A percentile compares a stretch with the other conserved stretches of the same genome.
Evolutionary conservation across 768 basidiomycete species (phyloP).

Genomic region (Lactarius akahatsu): DNA sequence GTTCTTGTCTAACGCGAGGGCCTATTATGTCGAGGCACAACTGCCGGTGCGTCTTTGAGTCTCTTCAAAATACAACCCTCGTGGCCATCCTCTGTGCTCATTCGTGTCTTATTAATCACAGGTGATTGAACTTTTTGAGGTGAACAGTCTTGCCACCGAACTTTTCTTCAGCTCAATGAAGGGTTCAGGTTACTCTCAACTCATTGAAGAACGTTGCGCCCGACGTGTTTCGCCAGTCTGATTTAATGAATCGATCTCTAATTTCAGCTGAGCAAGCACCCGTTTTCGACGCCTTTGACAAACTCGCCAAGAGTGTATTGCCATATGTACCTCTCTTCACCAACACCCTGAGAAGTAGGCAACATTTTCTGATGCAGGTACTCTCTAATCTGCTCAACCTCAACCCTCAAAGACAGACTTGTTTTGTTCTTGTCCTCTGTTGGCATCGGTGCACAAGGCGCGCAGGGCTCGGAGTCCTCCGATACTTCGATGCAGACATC

Average conservation of each 20-base stretch:
- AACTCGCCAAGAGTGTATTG: conserved; percentile 14
- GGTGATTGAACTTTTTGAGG: conserved; percentile 24
- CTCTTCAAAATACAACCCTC: not conserved
- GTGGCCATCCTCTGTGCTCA: not conserved
- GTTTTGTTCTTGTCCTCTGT: conserved; percentile 14
- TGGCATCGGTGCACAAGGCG: not conserved
- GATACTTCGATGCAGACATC: conserved; percentile 3
- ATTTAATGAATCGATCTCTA: conserved; percentile 6
- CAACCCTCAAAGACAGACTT: conserved; percentile 17
- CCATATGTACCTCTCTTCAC: conserved; percentile 7
- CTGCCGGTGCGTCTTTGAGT: conserved; percentile 7
- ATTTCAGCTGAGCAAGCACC: conserved; percentile 14
- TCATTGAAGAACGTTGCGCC: conserved; percentile 18
- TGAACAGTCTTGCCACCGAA: conserved; percentile 1
- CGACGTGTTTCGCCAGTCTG: conserved; percentile 15
- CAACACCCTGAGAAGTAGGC: conserved; percentile 12
- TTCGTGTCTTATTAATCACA: not conserved
- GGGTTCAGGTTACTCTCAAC: conserved; percentile 5
- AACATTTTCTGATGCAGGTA: not conserved
- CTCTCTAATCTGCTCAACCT: conserved; percentile 8
- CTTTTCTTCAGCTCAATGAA: conserved; percentile 1
- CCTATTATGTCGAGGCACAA: conserved; percentile 21
- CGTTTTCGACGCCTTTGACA: conserved; percentile 18
- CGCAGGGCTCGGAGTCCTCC: not conserved
- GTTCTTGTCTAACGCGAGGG: conserved; percentile 14